Conservation (phyloP, 495 filamentous ascomycete species). For the Hypomontagnella submonticulosa region DNA sequence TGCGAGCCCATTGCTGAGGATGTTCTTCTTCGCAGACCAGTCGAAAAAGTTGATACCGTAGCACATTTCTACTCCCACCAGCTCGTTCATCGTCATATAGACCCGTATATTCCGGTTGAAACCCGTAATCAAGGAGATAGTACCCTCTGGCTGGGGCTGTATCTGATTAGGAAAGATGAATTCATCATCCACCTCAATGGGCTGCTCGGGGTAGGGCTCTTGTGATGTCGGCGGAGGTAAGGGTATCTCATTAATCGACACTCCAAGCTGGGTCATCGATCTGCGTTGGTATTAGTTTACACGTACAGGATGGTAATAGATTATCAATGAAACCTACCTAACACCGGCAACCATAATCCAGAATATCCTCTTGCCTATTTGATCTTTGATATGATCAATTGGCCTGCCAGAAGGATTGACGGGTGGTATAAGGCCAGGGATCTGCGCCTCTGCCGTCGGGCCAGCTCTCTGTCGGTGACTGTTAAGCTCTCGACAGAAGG, state of each 20-base stretch:
- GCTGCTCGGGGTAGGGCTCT: conserved; percentile 83
- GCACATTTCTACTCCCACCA: conserved; percentile 76
- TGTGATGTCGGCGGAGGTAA: conserved; percentile 76
- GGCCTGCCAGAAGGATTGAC: conserved; percentile 47
- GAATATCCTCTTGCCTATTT: conserved; percentile 81
- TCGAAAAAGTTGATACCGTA: conserved; percentile 76
- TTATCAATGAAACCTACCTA: conserved; percentile 51
- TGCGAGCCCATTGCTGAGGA: conserved; percentile 70
- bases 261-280: conserved; percentile 76
- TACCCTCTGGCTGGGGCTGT: conserved; percentile 68
- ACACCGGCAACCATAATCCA: conserved; percentile 78
- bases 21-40: conserved; percentile 74
- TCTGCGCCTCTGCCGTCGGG: neutral
- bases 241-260: conserved; percentile 68
- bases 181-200: conserved; percentile 81
- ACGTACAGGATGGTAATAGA: conserved; percentile 3
- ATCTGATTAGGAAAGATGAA: conserved; percentile 73
- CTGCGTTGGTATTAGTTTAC: conserved; percentile 45
- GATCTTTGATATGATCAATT: conserved; percentile 76
- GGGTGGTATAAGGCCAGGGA: conserved; percentile 16
- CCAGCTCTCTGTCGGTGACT: conserved; percentile 30
- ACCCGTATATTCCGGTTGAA: conserved; percentile 82
- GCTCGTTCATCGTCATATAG: conserved; percentile 73
- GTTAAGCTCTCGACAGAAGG: conserved; percentile 74
- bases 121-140: conserved; percentile 71